phyloP scores from a whole-genome alignment of 164 flowering plant species.

The Tetrastigma voinierianum region DNA sequence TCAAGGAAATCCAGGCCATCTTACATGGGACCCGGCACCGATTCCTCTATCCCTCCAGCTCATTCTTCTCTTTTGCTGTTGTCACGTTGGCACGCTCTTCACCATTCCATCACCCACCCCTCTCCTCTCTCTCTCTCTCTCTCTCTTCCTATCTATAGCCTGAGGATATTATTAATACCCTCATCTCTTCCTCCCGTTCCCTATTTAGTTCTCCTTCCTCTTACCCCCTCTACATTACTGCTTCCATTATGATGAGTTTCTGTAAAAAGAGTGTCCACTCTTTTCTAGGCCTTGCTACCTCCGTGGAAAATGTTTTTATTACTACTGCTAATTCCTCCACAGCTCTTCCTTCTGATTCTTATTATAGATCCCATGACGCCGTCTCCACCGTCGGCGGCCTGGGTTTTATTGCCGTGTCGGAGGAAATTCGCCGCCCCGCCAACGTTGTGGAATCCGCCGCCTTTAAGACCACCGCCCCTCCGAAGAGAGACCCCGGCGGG shows the following conservation, averaged over 20 bases:
- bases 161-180: conserved; percentile 39
- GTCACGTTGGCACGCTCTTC: conserved; percentile 28
- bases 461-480: neutral
- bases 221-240: neutral
- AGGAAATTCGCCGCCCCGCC: neutral
- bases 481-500: conserved; percentile 23
- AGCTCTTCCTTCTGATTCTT: neutral
- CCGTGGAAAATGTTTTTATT: neutral
- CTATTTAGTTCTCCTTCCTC: neutral
- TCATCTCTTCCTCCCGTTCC: conserved; percentile 17
- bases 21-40: conserved; percentile 36
- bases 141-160: conserved; percentile 19
- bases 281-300: conserved; percentile 14
- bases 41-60: conserved; percentile 31
- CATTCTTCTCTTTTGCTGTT: conserved; percentile 8
- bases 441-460: conserved; percentile 16
- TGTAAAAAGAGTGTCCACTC: conserved; percentile 36
- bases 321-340: neutral
- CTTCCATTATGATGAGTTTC: conserved; percentile 26
- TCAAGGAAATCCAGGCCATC: conserved; percentile 17
- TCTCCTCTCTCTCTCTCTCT: conserved; percentile 12
- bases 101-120: conserved; percentile 9
- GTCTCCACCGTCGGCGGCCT: conserved; percentile 2
- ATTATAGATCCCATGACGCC: neutral
- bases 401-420: conserved; percentile 10